Conservation (phyloP, 768 basidiomycete species). For the Boletus rubescentipes region DNA sequence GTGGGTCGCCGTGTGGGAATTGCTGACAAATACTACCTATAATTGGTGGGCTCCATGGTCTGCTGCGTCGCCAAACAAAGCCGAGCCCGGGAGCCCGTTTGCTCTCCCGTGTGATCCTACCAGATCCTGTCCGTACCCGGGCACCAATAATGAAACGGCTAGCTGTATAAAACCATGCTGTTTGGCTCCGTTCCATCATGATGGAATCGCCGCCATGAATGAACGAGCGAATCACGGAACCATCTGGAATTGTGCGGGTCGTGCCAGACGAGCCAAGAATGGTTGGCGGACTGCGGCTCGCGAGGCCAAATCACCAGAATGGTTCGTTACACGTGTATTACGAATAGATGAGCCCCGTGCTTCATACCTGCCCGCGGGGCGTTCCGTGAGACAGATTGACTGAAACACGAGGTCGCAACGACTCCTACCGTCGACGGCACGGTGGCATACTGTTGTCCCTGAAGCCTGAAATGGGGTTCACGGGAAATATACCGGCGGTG, state of each 20-base stretch:
- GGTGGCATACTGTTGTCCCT: conserved; percentile 4
- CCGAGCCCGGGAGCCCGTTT: conserved; percentile 14
- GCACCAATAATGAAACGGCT: conserved; percentile 9
- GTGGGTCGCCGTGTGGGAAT: conserved; percentile 8
- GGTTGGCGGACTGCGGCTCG: not conserved
- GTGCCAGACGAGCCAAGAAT: not conserved
- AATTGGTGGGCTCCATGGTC: conserved; percentile 9
- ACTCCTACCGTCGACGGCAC: conserved; percentile 8
- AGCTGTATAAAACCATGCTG: conserved; percentile 15
- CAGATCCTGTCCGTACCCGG: conserved; percentile 12
- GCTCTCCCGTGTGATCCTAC: conserved; percentile 23
- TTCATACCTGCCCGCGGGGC: conserved; percentile 12
- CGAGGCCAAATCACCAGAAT: conserved; percentile 13
- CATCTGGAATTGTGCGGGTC: not conserved
- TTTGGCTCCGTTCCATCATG: conserved; percentile 12
- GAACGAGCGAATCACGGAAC: conserved; percentile 7
- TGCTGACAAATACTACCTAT: conserved; percentile 26
- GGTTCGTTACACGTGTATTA: conserved; percentile 21
- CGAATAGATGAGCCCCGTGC: conserved; percentile 17
- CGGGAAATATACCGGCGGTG: conserved; percentile 6
- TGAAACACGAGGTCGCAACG: conserved; percentile 30
- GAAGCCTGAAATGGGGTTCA: not conserved
- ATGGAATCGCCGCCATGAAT: conserved; percentile 3
- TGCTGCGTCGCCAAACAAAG: conserved; percentile 22
- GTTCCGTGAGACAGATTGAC: conserved; percentile 18